These are phyloP conservation scores for Fusarium xyrophilum DNA, from an alignment of 2,329 filamentous ascomycete species.

Conservation along the genomic window DNA sequence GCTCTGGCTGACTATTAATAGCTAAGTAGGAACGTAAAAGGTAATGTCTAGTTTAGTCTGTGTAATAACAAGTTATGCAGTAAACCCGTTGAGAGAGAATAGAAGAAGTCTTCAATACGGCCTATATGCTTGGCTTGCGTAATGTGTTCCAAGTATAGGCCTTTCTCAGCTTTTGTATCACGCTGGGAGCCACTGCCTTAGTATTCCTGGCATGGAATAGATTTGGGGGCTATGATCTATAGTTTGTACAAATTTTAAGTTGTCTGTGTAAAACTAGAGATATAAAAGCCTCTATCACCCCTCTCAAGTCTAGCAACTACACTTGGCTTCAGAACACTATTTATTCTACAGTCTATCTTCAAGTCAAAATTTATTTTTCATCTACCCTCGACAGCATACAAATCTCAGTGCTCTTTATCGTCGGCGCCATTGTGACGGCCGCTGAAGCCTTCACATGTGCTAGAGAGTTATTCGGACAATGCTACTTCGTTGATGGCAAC, in stretches of 20 bases:
- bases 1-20: accelerated
- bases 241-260: not conserved
- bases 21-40: not conserved
- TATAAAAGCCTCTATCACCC: not conserved
- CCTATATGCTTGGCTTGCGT: not conserved
- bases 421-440: not conserved
- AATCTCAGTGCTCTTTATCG: not conserved
- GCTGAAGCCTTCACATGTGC: not conserved
- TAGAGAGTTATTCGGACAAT: not conserved
- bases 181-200: not conserved
- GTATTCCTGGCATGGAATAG: too few species aligned
- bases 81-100: slow-evolving; percentile 37
- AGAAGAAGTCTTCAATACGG: too few species aligned
- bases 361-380: not conserved
- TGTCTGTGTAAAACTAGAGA: not conserved
- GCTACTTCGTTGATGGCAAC: not conserved
- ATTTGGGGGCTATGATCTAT: not conserved
- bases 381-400: not conserved
- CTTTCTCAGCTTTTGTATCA: not conserved
- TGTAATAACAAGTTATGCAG: not conserved
- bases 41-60: not conserved
- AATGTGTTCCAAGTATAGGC: not conserved
- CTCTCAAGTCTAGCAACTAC: not conserved
- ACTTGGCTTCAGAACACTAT: not conserved
- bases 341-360: not conserved